phyloP scores from a whole-genome alignment of 1,139 yeast genomes.

The Pichia kudriavzevii region DNA sequence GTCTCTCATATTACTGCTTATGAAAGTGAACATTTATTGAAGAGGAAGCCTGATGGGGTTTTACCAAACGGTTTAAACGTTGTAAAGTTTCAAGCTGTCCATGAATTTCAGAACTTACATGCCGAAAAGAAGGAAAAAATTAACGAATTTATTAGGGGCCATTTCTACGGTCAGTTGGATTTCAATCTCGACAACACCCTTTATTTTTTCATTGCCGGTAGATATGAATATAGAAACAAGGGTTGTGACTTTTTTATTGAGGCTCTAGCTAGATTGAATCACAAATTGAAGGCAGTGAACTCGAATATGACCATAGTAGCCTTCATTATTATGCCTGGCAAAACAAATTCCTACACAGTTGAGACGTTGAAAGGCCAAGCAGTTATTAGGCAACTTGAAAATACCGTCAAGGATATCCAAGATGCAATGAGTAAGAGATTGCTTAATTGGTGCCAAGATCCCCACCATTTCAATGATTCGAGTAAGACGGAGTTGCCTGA shows the following conservation, averaged over 20 bases:
- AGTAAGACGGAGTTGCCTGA: slow-evolving; percentile 41
- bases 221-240: slow-evolving; percentile 93
- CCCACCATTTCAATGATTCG: slow-evolving; percentile 28
- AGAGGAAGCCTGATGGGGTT: slow-evolving; percentile 96
- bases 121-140: slow-evolving; percentile 87
- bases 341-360: slow-evolving; percentile 87
- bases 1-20: slow-evolving; percentile 95
- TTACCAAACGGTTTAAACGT: slow-evolving; percentile 95
- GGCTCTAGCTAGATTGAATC: slow-evolving; percentile 85
- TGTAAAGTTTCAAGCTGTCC: slow-evolving; percentile 93
- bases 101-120: slow-evolving; percentile 95
- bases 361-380: slow-evolving; percentile 97
- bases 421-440: slow-evolving; percentile 79
- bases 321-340: slow-evolving; percentile 97
- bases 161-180: slow-evolving; percentile 93
- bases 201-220: slow-evolving; percentile 93
- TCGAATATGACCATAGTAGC: slow-evolving; percentile 93
- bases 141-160: slow-evolving; percentile 92
- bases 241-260: slow-evolving; percentile 96
- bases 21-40: slow-evolving; percentile 87
- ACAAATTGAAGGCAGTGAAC: slow-evolving; percentile 70
- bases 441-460: slow-evolving; percentile 68
- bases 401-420: slow-evolving; percentile 84
- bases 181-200: slow-evolving; percentile 90
- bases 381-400: slow-evolving; percentile 84